Percentiles rank a stretch among this genome's conserved stretches.
phyloP scores from a whole-genome alignment of 2,329 filamentous ascomycete species.

The Ophioceras dolichostomum region DNA sequence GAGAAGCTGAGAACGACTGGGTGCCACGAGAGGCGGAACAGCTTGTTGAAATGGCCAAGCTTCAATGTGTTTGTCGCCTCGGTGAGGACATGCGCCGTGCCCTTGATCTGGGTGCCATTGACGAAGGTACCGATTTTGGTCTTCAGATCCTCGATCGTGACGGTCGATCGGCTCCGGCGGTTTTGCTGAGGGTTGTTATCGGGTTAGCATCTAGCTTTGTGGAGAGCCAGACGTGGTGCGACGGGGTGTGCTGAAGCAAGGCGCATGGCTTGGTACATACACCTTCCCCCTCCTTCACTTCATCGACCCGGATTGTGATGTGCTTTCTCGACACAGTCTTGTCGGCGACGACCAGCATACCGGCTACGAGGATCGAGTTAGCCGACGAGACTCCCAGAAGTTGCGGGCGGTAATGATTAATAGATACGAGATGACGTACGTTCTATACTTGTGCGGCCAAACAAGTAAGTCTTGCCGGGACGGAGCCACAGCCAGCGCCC shows the following conservation, averaged over 20 bases:
- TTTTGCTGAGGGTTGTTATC: conserved; percentile 33
- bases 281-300: conserved; percentile 53
- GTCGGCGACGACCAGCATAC: conserved; percentile 58
- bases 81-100: conserved; percentile 42
- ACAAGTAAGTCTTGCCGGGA: conserved; percentile 74
- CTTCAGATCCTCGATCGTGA: conserved; percentile 67
- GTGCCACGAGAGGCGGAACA: conserved; percentile 63
- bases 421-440: too few relatives aligned
- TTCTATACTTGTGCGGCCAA: conserved; percentile 65
- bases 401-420: too few relatives aligned
- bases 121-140: conserved; percentile 77
- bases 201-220: too few relatives aligned
- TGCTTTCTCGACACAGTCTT: conserved; percentile 85
- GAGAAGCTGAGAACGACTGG: conserved; percentile 75
- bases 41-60: conserved; percentile 56
- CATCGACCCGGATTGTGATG: conserved; percentile 60
- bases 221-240: too few relatives aligned
- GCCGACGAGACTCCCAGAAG: too few relatives aligned
- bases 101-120: conserved; percentile 60
- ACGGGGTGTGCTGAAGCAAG: background rate
- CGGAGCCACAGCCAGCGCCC: conserved; percentile 71
- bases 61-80: conserved; percentile 50
- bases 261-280: conserved; percentile 27
- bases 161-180: conserved; percentile 47
- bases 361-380: conserved; percentile 29